These are phyloP conservation scores for Suillus sp. DNA, from an alignment of 768 basidiomycete genomes.

Conservation along the genomic window DNA sequence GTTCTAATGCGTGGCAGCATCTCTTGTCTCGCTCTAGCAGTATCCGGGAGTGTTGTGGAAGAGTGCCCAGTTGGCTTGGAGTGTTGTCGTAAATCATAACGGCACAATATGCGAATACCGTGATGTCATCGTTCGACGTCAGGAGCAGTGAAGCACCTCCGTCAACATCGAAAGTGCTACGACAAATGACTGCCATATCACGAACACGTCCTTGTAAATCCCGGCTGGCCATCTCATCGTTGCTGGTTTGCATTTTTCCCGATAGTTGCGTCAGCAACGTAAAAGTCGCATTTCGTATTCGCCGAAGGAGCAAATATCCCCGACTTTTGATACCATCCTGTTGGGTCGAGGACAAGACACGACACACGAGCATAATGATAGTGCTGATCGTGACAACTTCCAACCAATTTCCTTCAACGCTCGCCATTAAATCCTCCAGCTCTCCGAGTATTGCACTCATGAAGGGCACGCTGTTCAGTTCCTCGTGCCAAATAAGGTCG, in stretches of 20 bases:
- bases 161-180: slow-evolving; percentile 35
- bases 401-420: slow-evolving; percentile 45
- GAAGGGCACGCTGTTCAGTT: slow-evolving; percentile 37
- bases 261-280: slow-evolving; percentile 41
- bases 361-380: slow-evolving; percentile 36
- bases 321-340: slow-evolving; percentile 16
- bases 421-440: slow-evolving; percentile 36
- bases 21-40: slow-evolving; percentile 36
- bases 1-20: slow-evolving; percentile 29
- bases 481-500: slow-evolving; percentile 42
- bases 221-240: slow-evolving; percentile 12
- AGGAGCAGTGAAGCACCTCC: slow-evolving; percentile 18
- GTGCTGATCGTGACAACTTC: slow-evolving; percentile 35
- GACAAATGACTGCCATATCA: slow-evolving; percentile 42
- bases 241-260: slow-evolving; percentile 20
- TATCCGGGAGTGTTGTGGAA: slow-evolving; percentile 15
- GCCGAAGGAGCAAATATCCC: slow-evolving; percentile 32
- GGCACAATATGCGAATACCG: slow-evolving; percentile 24
- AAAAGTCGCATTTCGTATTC: slow-evolving; percentile 34
- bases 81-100: slow-evolving; percentile 32
- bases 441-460: slow-evolving; percentile 39
- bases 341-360: slow-evolving; percentile 36
- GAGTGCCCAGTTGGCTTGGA: slow-evolving; percentile 15
- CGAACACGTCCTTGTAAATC: slow-evolving; percentile 30
- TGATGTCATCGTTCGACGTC: slow-evolving; percentile 26